Percentiles rank a stretch among this genome's conserved stretches.
phyloP scores from a whole-genome alignment of 352 stramenopile species.

The Pythium volutum region DNA sequence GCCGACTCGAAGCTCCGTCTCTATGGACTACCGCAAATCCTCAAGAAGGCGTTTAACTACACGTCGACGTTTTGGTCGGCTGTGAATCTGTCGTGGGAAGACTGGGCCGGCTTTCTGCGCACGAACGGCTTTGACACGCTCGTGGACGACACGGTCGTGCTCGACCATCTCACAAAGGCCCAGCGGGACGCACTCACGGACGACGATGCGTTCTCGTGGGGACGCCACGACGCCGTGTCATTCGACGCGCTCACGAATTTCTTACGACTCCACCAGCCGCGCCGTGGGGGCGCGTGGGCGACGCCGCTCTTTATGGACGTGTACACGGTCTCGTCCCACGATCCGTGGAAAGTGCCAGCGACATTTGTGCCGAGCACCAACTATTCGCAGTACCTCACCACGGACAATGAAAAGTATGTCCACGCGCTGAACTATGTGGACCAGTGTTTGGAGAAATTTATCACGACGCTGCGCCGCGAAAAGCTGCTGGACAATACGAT shows the following conservation, averaged over 20 bases:
- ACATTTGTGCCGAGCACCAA: conserved; percentile 9
- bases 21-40: conserved; percentile 9
- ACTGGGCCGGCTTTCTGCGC: conserved; percentile 12
- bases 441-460: conserved; percentile 11
- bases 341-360: conserved; percentile 3
- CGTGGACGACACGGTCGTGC: neutral
- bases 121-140: conserved; percentile 15
- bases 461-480: conserved; percentile 5
- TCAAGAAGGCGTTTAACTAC: conserved; percentile 14
- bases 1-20: neutral
- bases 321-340: conserved; percentile 18
- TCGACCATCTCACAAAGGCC: conserved; percentile 1
- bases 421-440: conserved; percentile 18
- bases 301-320: conserved; percentile 17
- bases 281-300: neutral
- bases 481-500: conserved; percentile 21
- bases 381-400: conserved; percentile 11
- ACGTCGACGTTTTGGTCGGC: conserved; percentile 11
- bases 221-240: conserved; percentile 9
- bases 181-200: neutral
- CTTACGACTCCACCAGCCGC: neutral
- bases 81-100: conserved; percentile 15
- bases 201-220: conserved; percentile 18
- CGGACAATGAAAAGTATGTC: conserved; percentile 12
- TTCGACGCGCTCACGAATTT: conserved; percentile 5